Conservation (phyloP, 2,329 filamentous ascomycete genomes). For the Anisogramma anomala region DNA sequence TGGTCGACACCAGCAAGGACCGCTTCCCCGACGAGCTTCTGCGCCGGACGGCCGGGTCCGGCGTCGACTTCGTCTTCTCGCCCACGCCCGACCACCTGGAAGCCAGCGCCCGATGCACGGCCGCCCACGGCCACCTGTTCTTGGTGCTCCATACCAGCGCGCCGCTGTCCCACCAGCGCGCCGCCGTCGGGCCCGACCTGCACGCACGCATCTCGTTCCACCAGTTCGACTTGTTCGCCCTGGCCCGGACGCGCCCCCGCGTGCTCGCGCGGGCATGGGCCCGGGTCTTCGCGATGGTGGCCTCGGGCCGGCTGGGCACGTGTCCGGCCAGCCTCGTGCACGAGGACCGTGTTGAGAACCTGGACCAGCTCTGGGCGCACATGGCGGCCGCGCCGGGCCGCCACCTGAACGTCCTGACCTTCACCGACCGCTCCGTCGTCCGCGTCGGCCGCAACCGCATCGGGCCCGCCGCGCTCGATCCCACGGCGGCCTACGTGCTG, state of each 20-base stretch:
- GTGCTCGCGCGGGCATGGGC: constrained; percentile 8
- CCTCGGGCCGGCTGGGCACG: background rate
- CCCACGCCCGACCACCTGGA: constrained; percentile 28
- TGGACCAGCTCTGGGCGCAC: constrained; percentile 8
- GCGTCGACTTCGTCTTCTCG: constrained; percentile 36
- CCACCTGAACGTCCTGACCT: constrained; percentile 5
- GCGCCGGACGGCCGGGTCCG: constrained; percentile 21
- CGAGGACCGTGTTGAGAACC: constrained; percentile 9
- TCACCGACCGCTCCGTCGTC: constrained; percentile 4
- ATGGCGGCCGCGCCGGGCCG: constrained; percentile 8
- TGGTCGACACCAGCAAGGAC: constrained; percentile 22
- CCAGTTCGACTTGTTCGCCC: constrained; percentile 17
- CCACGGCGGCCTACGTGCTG: constrained; percentile 39
- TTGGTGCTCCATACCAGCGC: constrained; percentile 4
- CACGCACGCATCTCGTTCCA: constrained; percentile 15
- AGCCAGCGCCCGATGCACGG: constrained; percentile 24
- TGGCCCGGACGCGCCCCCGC: constrained; percentile 6
- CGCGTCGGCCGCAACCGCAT: constrained; percentile 6
- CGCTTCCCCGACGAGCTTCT: constrained; percentile 19
- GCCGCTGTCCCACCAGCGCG: background rate
- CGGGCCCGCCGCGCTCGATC: constrained; percentile 18
- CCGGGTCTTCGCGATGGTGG: constrained; percentile 2
- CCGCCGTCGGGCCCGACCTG: constrained; percentile 1
- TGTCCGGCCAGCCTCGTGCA: constrained; percentile 5
- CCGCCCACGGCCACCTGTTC: constrained; percentile 14